Base-by-base conservation (phyloP, 805 yeast species). In the Lipomyces yamadae region DNA sequence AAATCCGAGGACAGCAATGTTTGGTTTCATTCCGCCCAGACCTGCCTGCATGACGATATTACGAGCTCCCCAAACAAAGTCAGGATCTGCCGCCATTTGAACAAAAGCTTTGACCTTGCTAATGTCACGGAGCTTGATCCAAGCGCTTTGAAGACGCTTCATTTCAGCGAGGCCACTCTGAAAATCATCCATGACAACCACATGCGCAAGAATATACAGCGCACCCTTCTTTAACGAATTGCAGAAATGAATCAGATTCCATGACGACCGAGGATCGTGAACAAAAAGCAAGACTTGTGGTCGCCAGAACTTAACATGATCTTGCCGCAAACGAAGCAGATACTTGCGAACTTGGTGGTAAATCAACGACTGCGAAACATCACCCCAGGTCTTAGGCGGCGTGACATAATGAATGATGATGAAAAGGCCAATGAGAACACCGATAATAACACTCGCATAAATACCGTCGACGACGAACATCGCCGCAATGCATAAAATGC, bases 361-460 rank as follows among this genome's bases (percentile, higher is more conserved):
- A 60, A 95, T 94, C 68, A 95, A 82, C 54, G 93, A 86, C 78
- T 95, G 99, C 2, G 98, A 93, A 32, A 95, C 98, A 78, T 95
- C 99, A 45, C 99, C 99, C 93, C 97, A 95, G 42, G 93, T 90
- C 75, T 92, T 92, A 4, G 99, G 98, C 1, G 98, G 97, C 10
- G 97, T 90, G 60, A 86, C 84, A 74, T 92, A 92, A 76, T 95
- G 98, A 70, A 95, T 95, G 62, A 90, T 76, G 56, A 92, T 75
- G 72, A 95, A 90, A 55, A 95, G 78, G 18, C 88, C 80, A 52
- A 86, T 76, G 72, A 92, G 81, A 63, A 88, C 85, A 10, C 88
- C 78, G 34, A 92, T 84, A 33, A 93, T 88, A 39, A 88, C 82
- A 1, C 91, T 82, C 0, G 99, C 98, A 1, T 96, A 90, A 15